These are phyloP conservation scores for Gaultheria prostrata DNA, from an alignment of 148 eudicot genomes.

Conservation along the genomic window DNA sequence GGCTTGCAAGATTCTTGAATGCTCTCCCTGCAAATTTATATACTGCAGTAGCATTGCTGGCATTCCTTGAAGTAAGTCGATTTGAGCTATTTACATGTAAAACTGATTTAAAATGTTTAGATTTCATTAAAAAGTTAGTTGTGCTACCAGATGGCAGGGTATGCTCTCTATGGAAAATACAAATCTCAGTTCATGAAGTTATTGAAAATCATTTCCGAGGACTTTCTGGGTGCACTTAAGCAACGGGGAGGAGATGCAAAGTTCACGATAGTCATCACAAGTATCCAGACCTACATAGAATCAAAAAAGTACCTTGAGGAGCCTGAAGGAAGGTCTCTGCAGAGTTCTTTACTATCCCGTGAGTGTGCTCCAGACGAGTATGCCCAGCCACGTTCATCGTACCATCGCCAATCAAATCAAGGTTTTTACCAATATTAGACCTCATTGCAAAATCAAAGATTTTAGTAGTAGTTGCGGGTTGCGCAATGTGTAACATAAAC, in stretches of 20 bases:
- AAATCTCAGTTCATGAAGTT: slow-evolving; percentile 71
- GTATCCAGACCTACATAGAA: slow-evolving; percentile 49
- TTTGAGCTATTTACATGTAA: background rate
- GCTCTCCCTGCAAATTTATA: slow-evolving; percentile 64
- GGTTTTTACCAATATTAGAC: background rate
- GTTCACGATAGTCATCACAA: slow-evolving; percentile 31
- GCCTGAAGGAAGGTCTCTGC: slow-evolving; percentile 71
- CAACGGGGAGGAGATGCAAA: slow-evolving; percentile 31
- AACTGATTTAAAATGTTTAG: background rate
- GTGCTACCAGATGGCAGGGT: slow-evolving; percentile 76
- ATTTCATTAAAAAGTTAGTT: background rate
- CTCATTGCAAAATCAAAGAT: background rate
- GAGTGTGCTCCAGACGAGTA: slow-evolving; percentile 7
- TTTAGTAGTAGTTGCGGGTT: background rate
- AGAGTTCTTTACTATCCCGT: slow-evolving; percentile 28
- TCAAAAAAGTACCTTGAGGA: slow-evolving; percentile 50
- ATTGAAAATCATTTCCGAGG: slow-evolving; percentile 39
- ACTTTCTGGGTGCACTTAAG: slow-evolving; percentile 50
- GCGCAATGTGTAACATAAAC: background rate
- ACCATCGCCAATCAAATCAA: slow-evolving; percentile 2
- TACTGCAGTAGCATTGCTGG: slow-evolving; percentile 71
- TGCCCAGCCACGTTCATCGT: background rate
- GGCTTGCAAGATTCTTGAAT: slow-evolving; percentile 89
- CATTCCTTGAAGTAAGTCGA: slow-evolving; percentile 71
- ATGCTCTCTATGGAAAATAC: slow-evolving; percentile 61